Base-by-base conservation (phyloP, 345 rosid genomes). In the Eucalyptus cloeziana region DNA sequence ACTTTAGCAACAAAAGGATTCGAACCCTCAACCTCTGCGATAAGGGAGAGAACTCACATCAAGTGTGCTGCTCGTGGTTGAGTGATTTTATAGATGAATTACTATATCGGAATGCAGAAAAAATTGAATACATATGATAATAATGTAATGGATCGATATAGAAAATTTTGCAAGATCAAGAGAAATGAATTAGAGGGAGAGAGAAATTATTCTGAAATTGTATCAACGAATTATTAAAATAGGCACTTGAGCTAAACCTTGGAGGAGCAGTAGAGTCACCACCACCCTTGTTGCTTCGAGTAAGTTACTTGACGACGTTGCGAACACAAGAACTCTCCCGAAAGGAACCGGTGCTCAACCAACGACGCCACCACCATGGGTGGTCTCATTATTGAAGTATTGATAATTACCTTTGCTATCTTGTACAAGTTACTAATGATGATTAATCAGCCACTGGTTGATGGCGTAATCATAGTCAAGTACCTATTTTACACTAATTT, bases 141-240 rank as follows among this genome's bases (percentile, higher is more conserved):
- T 14, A n/a, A 67, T 15, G 15, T 31, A 67, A 67, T 67, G 40
- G 1, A 67, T 31, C 31, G 0, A n/a, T 67, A n/a, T 0, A 12
- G 5, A 31, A 67, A 7, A 15, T 15, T n/a, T 14, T 16, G 11
- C 43, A 9, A 67, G 5, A 67, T 67, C 0, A 0, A n/a, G 14
- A 62, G 3, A 0, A 1, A 0, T 13, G 69, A 62, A 62, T 1
- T 62, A 62, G 0, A 60, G 1, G 17, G 22, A 31, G 2, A 19
- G 22, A 67, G 11, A 31, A 4, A 3, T 8, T 31, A 3, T 71
- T 21, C 0, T 2, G 47, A 71, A 5, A 71, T 1, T 71, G 45
- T 71, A 69, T 1, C 44, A 8, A 33, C 2, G 0, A 31, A 69
- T 17, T 69, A 12, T 67, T 67, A 1, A 3, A 8, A 67, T 16